Conservation (phyloP, 1,284 basidiomycete genomes). For the Melampsora americana region DNA sequence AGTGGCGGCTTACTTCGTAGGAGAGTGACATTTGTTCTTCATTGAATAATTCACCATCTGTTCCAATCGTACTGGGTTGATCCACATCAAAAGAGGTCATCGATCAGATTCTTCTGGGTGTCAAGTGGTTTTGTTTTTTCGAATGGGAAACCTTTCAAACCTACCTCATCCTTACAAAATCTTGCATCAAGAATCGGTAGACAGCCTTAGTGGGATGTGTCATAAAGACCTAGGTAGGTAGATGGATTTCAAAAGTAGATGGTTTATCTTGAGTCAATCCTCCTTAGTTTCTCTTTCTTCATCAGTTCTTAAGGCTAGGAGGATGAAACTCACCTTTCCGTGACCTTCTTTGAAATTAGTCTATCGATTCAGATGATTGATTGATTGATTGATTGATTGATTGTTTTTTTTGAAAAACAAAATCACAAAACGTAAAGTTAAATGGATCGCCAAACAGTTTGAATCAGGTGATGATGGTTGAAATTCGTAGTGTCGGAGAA, state of each 20-base stretch:
- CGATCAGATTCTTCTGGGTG: too few relatives aligned
- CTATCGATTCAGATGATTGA: conserved; percentile 56
- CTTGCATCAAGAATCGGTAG: conserved; percentile 98
- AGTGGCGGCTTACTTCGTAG: conserved; percentile 48
- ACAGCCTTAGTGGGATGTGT: conserved; percentile 98
- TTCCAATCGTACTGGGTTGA: conserved; percentile 30
- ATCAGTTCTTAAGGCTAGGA: too few relatives aligned
- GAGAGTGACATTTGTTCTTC: conserved; percentile 47
- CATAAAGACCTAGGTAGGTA: conserved; percentile 81
- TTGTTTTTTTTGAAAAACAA: too few relatives aligned
- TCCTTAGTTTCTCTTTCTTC: too few relatives aligned
- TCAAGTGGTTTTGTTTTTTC: too few relatives aligned
- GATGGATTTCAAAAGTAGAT: not conserved
- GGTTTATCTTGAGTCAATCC: too few relatives aligned
- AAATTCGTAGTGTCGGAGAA: too few relatives aligned
- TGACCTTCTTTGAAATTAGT: conserved; percentile 92
- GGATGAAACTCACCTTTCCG: conserved; percentile 69
- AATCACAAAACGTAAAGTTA: too few relatives aligned
- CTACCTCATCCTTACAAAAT: conserved; percentile 90
- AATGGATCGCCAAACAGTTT: too few relatives aligned
- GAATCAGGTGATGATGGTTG: too few relatives aligned
- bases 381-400: too few relatives aligned
- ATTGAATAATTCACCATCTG: conserved; percentile 54
- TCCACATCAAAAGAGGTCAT: not conserved
- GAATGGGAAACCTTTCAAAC: conserved; percentile 44